A percentile compares a stretch with the other conserved stretches of the same genome.
Evolutionary conservation across 257 asterid species (phyloP).

Genomic region (Lantana camara): DNA sequence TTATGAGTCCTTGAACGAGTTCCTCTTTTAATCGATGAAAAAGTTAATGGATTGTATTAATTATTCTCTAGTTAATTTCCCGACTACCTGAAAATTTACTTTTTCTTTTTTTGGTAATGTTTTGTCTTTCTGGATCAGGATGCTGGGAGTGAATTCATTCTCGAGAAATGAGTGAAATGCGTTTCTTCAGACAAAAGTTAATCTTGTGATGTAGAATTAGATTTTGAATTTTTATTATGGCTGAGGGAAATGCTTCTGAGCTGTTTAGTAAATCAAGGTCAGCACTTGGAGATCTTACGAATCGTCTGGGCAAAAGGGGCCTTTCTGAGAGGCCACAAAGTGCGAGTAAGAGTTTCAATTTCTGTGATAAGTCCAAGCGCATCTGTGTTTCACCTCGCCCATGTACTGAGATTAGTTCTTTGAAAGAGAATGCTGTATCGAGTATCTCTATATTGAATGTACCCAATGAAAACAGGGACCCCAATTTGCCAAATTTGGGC

Average conservation of each 20-base stretch:
- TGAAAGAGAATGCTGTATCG: slow-evolving; percentile 35
- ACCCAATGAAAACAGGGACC: slow-evolving; percentile 25
- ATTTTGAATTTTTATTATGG: slow-evolving; percentile 36
- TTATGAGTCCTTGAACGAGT: background rate
- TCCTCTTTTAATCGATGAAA: background rate
- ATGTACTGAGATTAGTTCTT: slow-evolving; percentile 43
- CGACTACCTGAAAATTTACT: background rate
- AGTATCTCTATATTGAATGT: slow-evolving; percentile 34
- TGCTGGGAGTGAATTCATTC: background rate
- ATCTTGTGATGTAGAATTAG: background rate
- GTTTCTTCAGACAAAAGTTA: background rate
- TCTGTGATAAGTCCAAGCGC: slow-evolving; percentile 37
- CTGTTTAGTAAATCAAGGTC: slow-evolving; percentile 29
- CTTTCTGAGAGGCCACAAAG: slow-evolving; percentile 26
- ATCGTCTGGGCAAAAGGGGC: slow-evolving; percentile 45
- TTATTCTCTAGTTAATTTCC: background rate
- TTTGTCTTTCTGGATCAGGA: background rate
- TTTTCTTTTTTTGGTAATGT: background rate
- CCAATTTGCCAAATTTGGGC: slow-evolving; percentile 18
- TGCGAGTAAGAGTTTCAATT: slow-evolving; percentile 25
- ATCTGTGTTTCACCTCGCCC: slow-evolving; percentile 40
- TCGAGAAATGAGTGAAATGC: background rate
- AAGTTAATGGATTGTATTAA: background rate
- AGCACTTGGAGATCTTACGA: slow-evolving; percentile 55
- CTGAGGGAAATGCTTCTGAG: slow-evolving; percentile 30